Percentiles rank a stretch among this genome's conserved stretches.
phyloP scores from a whole-genome alignment of 805 yeast species.

The Candida arabinofermentans region DNA sequence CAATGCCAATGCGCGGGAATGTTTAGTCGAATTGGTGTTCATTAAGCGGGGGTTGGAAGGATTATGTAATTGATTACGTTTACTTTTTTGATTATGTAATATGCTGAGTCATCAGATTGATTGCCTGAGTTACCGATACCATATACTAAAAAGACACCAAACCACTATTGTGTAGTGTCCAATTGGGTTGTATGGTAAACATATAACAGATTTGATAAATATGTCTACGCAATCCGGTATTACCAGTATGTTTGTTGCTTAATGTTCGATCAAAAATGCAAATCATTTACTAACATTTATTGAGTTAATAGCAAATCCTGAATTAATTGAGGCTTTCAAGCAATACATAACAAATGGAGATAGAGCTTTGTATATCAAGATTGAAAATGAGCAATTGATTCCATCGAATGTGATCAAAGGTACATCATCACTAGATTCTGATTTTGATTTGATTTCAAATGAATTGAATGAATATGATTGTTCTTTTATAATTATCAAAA shows the following conservation, averaged over 20 bases:
- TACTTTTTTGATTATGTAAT: too few relatives aligned
- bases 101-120: too few relatives aligned
- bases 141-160: too few relatives aligned
- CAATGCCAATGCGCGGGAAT: not conserved
- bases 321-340: constrained; percentile 43
- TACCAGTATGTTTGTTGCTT: constrained; percentile 31
- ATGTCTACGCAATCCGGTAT: constrained; percentile 74
- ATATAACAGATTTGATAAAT: not conserved
- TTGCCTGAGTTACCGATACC: too few relatives aligned
- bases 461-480: constrained; percentile 38
- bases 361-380: constrained; percentile 28
- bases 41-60: not conserved
- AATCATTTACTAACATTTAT: constrained; percentile 5
- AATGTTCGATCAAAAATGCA: too few relatives aligned
- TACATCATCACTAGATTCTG: constrained; percentile 28
- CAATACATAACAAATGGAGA: constrained; percentile 31
- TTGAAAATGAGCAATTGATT: constrained; percentile 28
- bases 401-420: constrained; percentile 32
- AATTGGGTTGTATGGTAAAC: not conserved
- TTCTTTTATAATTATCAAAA: constrained; percentile 45
- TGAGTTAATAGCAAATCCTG: constrained; percentile 35
- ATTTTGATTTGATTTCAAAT: constrained; percentile 33
- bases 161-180: not conserved
- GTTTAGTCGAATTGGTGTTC: not conserved
- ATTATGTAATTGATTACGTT: too few relatives aligned